A percentile compares a stretch with the other conserved stretches of the same genome.
phyloP scores from a whole-genome alignment of 1,284 basidiomycete genomes.

The Gymnopus androsaceus region DNA sequence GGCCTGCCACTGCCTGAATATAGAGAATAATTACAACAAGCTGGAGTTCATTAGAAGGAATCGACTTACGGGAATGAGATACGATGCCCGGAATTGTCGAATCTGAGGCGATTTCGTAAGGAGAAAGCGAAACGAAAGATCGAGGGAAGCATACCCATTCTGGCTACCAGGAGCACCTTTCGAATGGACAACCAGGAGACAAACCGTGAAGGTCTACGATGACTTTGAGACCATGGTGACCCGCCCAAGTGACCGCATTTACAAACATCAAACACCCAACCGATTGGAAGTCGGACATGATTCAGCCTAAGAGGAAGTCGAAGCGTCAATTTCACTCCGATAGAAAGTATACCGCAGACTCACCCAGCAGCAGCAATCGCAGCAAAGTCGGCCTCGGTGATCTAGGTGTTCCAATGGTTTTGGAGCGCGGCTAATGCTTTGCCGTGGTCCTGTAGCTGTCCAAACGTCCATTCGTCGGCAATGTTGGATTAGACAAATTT shows the following conservation, averaged over 20 bases:
- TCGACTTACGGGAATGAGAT: conserved; percentile 52
- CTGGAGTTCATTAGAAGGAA: neutral
- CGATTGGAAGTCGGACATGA: too few relatives aligned
- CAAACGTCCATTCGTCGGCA: conserved; percentile 88
- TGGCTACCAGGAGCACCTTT: conserved; percentile 76
- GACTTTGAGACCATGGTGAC: conserved; percentile 75
- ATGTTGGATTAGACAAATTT: conserved; percentile 38
- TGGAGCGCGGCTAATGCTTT: conserved; percentile 64
- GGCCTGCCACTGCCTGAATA: conserved; percentile 63
- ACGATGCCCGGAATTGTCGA: conserved; percentile 84
- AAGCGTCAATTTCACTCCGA: neutral
- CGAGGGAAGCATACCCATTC: conserved; percentile 55
- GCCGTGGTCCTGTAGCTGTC: conserved; percentile 59
- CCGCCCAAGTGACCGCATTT: conserved; percentile 80
- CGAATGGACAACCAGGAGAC: conserved; percentile 4
- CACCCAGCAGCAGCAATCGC: conserved; percentile 77
- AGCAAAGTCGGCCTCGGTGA: conserved; percentile 76
- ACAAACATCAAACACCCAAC: conserved; percentile 85
- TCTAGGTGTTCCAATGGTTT: conserved; percentile 81
- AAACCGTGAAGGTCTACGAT: conserved; percentile 81
- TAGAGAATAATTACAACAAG: neutral
- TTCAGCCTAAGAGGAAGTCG: too few relatives aligned
- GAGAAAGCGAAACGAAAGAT: neutral
- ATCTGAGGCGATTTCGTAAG: conserved; percentile 49
- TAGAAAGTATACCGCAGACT: too few relatives aligned